A percentile compares a stretch with the other conserved stretches of the same genome.
Conservation (phyloP, 805 yeast species). For the Millerozyma acaciae region DNA sequence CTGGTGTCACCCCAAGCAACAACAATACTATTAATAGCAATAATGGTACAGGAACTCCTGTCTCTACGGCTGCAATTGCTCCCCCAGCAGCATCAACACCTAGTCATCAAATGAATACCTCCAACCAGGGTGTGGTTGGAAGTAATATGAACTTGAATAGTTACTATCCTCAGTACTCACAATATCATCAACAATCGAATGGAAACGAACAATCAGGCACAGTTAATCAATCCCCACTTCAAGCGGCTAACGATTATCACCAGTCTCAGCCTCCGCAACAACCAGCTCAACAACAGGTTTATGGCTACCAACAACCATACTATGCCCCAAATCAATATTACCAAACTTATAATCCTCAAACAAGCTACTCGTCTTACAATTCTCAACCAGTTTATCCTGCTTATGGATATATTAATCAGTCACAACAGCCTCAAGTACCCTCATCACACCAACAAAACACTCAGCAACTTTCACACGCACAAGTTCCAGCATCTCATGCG, state of each 20-base stretch:
- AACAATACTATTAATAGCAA: conserved; percentile 13
- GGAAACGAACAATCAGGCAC: conserved; percentile 6
- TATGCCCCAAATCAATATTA: conserved; percentile 22
- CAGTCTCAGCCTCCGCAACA: conserved; percentile 9
- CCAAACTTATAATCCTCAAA: conserved; percentile 15
- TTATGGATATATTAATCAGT: conserved; percentile 13
- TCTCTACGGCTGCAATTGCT: conserved; percentile 12
- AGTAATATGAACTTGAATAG: conserved; percentile 5
- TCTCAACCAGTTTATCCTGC: conserved; percentile 15
- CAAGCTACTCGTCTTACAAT: conserved; percentile 13
- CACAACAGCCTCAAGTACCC: conserved; percentile 8
- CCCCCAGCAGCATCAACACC: conserved; percentile 10
- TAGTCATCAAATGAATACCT: conserved; percentile 5
- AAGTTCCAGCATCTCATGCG: conserved; percentile 1
- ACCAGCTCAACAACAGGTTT: conserved; percentile 13
- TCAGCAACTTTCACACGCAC: conserved; percentile 5
- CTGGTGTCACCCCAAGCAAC: conserved; percentile 37
- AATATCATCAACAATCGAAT: conserved; percentile 7
- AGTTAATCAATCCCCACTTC: conserved; percentile 9
- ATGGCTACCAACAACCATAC: conserved; percentile 22
- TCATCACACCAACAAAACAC: conserved; percentile 5
- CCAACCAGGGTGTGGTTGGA: conserved; percentile 2
- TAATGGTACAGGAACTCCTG: conserved; percentile 6
- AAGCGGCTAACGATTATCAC: conserved; percentile 2
- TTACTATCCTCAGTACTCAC: conserved; percentile 13